Base-by-base conservation (phyloP, 75 land plant genomes). In the Pseudotsuga menziesii region DNA sequence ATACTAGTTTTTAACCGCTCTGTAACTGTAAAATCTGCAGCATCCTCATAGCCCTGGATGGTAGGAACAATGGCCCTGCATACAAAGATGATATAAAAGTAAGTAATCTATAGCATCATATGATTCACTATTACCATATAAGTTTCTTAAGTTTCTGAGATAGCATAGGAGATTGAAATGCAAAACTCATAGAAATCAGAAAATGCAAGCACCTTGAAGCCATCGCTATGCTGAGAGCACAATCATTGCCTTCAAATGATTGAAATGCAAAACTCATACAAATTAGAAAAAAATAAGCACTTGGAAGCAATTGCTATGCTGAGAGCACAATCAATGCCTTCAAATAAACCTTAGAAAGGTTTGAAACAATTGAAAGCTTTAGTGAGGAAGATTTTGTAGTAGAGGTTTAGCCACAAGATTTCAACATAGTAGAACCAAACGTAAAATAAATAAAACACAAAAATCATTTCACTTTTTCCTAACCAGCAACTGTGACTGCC, bases 11-110 rank as follows among this genome's bases (percentile, higher is more conserved):
- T 97, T 58, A 97, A 71, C 84, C 94, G 85, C 80, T 89, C 93
- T 75, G 85, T 82, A 66, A 92, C 71, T 19, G 98, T 94, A 79
- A 97, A 97, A 58, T 97, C 99, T 54, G 98, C 96, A 77, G 99
- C 99, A 91, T 97, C 99, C 90, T 97, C 99, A 81, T 91, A 97
- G 77, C 99, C 98, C 89, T 97, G 99, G 66, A 97, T 86, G 39
- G 83, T 80, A 74, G 99, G 99, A 79, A 93, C 99, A 80, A 94
- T 89, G 85, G 85, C 85, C 99, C 99, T 97, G 90, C 56, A 84
- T 75, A 83, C 69, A 75, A 16, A 78, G 23, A 70, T 15, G 12
- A 52, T 15, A 73, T 69, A 56, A 27, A 58, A 58, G 19, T 23
- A 75, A 48, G 61, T 58, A 56, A 41, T 54, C 78, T 57, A 76